phyloP scores from a whole-genome alignment of 768 basidiomycete species.

The Tricholoma flavovirens region DNA sequence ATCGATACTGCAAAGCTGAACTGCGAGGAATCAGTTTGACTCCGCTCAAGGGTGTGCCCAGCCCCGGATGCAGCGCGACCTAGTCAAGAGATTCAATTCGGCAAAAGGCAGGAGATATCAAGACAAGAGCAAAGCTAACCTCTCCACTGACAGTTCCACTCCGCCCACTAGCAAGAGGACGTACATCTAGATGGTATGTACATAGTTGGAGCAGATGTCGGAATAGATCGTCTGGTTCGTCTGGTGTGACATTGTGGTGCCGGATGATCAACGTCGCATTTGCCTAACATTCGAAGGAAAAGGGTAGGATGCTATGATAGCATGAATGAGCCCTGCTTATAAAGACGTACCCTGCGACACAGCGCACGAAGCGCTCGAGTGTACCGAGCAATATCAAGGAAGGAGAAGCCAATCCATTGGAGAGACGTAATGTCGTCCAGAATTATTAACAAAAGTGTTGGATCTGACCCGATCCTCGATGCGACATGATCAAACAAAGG shows the following conservation, averaged over 20 bases:
- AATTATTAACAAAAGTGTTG: constrained; percentile 40
- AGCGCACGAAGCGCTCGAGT: constrained; percentile 50
- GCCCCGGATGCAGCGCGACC: constrained; percentile 61
- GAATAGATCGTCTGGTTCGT: constrained; percentile 57
- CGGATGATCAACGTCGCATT: constrained; percentile 55
- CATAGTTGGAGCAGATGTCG: constrained; percentile 55
- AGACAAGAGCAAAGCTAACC: constrained; percentile 31
- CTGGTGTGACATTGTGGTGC: constrained; percentile 53
- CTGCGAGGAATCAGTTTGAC: constrained; percentile 44
- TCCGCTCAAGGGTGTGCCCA: constrained; percentile 26
- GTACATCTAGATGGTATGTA: constrained; percentile 67
- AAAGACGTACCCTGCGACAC: constrained; percentile 45
- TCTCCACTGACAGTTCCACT: constrained; percentile 79
- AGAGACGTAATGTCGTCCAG: constrained; percentile 66
- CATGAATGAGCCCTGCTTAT: too few relatives aligned
- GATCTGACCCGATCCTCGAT: constrained; percentile 14
- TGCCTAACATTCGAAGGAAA: constrained; percentile 26
- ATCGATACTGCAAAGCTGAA: constrained; percentile 61
- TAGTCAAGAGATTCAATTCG: constrained; percentile 16
- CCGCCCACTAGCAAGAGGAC: constrained; percentile 64
- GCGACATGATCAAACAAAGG: constrained; percentile 32
- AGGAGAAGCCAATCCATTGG: constrained; percentile 64
- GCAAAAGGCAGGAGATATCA: not conserved
- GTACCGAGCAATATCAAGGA: constrained; percentile 49
- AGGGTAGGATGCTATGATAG: not conserved